Conservation (phyloP, 371 early-diverging fungal species). For the Mortierella sp. region DNA sequence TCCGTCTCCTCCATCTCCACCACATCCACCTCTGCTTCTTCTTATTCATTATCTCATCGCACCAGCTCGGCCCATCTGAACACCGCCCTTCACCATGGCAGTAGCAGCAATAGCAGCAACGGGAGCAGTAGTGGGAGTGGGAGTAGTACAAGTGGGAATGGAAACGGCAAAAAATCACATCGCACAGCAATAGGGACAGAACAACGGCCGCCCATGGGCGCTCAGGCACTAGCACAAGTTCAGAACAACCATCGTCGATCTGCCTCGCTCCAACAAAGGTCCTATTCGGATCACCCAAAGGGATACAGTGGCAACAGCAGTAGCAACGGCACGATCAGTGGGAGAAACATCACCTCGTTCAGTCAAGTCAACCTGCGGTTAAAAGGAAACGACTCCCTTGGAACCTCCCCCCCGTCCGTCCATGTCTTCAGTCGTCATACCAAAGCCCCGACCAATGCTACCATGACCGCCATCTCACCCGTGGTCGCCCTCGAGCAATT, state of each 20-base stretch:
- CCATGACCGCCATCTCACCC: not conserved
- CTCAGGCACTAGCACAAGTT: no score
- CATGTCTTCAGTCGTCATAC: not conserved
- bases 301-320: not conserved
- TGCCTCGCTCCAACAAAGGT: slow-evolving; percentile 17
- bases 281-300: slow-evolving; percentile 12
- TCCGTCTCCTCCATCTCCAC: slow-evolving; percentile 16
- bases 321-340: not conserved
- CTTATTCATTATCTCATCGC: slow-evolving; percentile 9
- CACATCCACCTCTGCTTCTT: slow-evolving; percentile 3
- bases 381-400: not conserved
- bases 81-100: not conserved
- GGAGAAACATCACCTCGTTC: not conserved
- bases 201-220: not conserved
- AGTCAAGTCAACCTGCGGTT: slow-evolving; percentile 2
- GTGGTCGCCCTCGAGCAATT: slow-evolving; percentile 13
- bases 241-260: not conserved
- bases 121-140: no score
- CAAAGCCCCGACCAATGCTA: not conserved
- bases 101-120: not conserved
- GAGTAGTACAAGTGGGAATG: no score
- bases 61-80: not conserved
- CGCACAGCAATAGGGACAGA: slow-evolving; percentile 1
- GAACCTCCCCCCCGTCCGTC: no score
- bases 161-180: no score